Percentiles rank a stretch among this genome's conserved stretches.
Conservation (phyloP, 164 flowering plant species). For the Brasenia schreberi region DNA sequence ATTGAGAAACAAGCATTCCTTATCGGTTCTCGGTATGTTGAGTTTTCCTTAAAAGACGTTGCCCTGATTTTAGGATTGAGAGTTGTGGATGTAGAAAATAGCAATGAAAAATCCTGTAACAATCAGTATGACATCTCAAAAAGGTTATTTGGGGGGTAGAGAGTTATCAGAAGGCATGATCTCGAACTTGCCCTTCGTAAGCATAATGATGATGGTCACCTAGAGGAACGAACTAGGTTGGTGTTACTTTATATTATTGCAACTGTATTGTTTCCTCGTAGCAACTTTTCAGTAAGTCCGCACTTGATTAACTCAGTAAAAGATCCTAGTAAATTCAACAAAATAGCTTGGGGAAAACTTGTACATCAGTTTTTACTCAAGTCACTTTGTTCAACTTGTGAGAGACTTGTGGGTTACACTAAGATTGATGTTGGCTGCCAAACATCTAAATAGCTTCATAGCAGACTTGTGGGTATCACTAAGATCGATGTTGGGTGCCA, state of each 20-base stretch:
- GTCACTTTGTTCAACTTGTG: not conserved
- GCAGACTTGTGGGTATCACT: no score
- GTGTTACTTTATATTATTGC: not conserved
- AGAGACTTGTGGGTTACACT: not conserved
- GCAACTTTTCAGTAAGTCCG: not conserved
- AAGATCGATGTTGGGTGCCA: no score
- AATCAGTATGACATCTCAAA: not conserved
- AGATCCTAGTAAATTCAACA: not conserved
- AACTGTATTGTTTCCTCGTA: not conserved
- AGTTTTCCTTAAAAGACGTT: not conserved
- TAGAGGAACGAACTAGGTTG: not conserved
- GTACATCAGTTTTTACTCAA: not conserved
- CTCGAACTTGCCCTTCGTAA: not conserved
- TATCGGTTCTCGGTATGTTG: not conserved
- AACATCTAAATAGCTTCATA: no score
- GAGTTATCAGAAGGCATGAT: not conserved
- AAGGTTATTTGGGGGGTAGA: not conserved
- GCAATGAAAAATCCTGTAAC: not conserved
- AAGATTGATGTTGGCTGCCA: not conserved
- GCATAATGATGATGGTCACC: not conserved
- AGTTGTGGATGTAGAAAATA: not conserved
- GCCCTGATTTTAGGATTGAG: not conserved
- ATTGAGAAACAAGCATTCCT: not conserved
- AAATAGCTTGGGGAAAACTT: not conserved
- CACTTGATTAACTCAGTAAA: not conserved